Evolutionary conservation across 2,329 filamentous ascomycete species (phyloP).

Genomic region (Calonectria multiphialidica): DNA sequence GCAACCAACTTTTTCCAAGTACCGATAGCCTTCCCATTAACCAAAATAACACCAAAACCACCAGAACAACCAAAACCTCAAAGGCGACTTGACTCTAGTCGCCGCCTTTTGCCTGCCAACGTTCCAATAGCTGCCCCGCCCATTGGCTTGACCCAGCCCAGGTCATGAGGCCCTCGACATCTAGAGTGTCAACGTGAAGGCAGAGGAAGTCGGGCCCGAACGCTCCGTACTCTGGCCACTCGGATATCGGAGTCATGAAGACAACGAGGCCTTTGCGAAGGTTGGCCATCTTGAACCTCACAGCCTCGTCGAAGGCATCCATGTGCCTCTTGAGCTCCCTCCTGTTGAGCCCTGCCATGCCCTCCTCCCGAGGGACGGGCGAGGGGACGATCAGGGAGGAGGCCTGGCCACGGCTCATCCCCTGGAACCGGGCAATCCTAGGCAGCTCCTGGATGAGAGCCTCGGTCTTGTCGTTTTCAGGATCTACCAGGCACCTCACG

Average conservation of each 20-base stretch:
- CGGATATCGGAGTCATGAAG: neutral
- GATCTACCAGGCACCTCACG: neutral
- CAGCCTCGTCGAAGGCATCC: neutral
- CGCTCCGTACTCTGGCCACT: neutral
- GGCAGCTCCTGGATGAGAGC: neutral
- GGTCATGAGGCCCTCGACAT: neutral
- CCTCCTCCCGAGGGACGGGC: neutral
- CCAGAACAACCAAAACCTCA: no score
- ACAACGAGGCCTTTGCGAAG: slow-evolving; percentile 5
- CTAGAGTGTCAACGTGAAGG: neutral
- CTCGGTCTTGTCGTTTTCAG: neutral
- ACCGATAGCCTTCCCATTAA: no score
- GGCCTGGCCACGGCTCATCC: neutral
- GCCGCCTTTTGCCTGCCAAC: neutral
- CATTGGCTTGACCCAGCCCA: neutral
- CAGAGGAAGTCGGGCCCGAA: neutral
- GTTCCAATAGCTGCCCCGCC: neutral
- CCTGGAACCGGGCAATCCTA: neutral
- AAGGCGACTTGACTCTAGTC: neutral
- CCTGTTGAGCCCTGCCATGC: neutral
- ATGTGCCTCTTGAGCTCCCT: neutral
- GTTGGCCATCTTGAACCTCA: neutral
- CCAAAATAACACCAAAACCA: no score
- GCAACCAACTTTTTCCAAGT: no score
- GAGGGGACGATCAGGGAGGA: no score